phyloP scores from a whole-genome alignment of 2,329 filamentous ascomycete genomes.

The Geosmithia flava region DNA sequence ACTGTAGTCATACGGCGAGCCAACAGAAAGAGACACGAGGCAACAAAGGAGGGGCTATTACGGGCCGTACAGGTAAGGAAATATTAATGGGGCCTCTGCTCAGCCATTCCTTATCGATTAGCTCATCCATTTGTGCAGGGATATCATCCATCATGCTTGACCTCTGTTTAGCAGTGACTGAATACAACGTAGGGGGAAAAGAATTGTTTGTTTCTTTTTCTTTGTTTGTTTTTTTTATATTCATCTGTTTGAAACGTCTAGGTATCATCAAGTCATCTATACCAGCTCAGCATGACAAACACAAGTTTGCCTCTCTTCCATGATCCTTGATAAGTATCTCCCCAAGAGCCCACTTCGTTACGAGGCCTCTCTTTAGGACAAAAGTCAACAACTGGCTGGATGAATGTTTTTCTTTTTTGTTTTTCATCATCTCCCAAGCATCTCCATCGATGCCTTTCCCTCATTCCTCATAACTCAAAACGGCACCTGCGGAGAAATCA shows the following conservation, averaged over 20 bases:
- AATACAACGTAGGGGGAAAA: too few relatives aligned
- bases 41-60: too few relatives aligned
- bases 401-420: background rate
- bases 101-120: too few relatives aligned
- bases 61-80: too few relatives aligned
- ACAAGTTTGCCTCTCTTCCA: background rate
- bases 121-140: too few relatives aligned
- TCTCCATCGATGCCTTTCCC: too few relatives aligned
- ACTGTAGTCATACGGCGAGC: too few relatives aligned
- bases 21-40: too few relatives aligned
- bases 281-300: too few relatives aligned
- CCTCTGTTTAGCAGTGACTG: too few relatives aligned
- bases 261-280: background rate
- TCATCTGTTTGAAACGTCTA: background rate
- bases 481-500: conserved; percentile 52
- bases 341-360: background rate
- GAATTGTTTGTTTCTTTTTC: background rate
- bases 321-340: background rate
- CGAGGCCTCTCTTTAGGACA: background rate
- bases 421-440: background rate
- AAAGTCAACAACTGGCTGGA: background rate
- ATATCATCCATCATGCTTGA: too few relatives aligned
- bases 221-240: background rate
- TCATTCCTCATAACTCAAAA: conserved; percentile 16
- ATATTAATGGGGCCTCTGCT: too few relatives aligned